A percentile compares a stretch with the other conserved stretches of the same genome.
Conservation (phyloP, 2,329 filamentous ascomycete genomes). For the Coniochaeta prunicola region DNA sequence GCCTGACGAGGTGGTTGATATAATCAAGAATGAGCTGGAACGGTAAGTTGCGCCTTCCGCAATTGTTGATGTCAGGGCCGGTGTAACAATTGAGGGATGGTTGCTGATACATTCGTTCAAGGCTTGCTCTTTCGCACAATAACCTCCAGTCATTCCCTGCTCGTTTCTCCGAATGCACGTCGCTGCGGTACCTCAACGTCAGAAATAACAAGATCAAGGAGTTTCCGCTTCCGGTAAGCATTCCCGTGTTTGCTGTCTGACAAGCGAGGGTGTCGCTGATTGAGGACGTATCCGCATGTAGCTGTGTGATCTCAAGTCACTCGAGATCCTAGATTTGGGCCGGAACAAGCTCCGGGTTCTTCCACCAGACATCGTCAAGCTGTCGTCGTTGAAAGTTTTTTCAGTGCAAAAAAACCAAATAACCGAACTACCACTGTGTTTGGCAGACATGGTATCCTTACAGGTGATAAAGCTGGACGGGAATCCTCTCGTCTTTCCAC, state of each 20-base stretch:
- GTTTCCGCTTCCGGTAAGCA: conserved; percentile 48
- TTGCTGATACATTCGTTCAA: conserved; percentile 11
- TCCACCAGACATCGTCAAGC: conserved; percentile 69
- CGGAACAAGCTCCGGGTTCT: conserved; percentile 75
- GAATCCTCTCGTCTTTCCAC: conserved; percentile 77
- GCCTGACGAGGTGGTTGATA: conserved; percentile 66
- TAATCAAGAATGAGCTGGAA: conserved; percentile 68
- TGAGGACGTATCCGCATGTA: conserved; percentile 24
- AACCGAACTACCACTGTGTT: conserved; percentile 71
- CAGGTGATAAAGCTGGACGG: conserved; percentile 86
- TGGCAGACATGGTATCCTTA: conserved; percentile 84
- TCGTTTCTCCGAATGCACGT: conserved; percentile 68
- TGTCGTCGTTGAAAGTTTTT: conserved; percentile 82
- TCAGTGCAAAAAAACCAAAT: conserved; percentile 84
- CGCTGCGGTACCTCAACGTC: conserved; percentile 73
- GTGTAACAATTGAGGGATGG: background rate
- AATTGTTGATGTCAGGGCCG: background rate
- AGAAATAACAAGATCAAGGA: conserved; percentile 66
- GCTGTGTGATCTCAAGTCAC: conserved; percentile 77
- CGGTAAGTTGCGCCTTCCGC: conserved; percentile 35
- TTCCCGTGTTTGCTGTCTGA: conserved; percentile 3
- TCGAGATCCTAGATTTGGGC: conserved; percentile 90
- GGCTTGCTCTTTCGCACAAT: conserved; percentile 77
- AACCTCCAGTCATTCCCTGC: conserved; percentile 61
- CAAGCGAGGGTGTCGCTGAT: background rate